Evolutionary conservation across 257 asterid species (phyloP).

Genomic region (Plantago elongata): DNA sequence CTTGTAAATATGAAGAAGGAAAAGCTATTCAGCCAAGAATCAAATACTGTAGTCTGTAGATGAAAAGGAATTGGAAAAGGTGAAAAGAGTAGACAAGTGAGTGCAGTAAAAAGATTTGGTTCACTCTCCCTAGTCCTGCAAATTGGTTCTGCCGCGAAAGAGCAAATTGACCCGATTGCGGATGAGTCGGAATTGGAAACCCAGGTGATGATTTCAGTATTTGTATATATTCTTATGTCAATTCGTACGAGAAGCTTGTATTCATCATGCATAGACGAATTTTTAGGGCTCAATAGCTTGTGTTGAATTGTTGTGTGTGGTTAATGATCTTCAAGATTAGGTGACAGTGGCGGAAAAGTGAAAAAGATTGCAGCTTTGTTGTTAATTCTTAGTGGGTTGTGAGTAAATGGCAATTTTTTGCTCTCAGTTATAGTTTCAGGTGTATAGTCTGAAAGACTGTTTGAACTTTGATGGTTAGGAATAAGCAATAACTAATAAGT

Average conservation of each 20-base stretch:
- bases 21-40: background rate
- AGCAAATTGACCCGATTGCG: background rate
- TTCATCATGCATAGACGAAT: too few relatives aligned
- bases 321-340: background rate
- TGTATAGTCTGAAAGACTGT: background rate
- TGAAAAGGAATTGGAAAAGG: background rate
- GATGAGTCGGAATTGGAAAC: background rate
- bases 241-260: background rate
- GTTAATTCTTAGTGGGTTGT: background rate
- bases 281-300: background rate
- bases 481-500: background rate
- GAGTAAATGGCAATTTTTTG: background rate
- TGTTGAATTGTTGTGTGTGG: background rate
- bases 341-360: background rate
- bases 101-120: slow-evolving; percentile 1
- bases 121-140: background rate
- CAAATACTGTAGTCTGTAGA: background rate
- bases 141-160: slow-evolving; percentile 5
- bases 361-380: slow-evolving; percentile 1
- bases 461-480: background rate
- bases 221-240: background rate
- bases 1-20: background rate
- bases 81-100: background rate
- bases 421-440: background rate
- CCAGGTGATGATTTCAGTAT: background rate